Conservation (phyloP, 1,284 basidiomycete genomes). For the Coniferiporia weirii region DNA sequence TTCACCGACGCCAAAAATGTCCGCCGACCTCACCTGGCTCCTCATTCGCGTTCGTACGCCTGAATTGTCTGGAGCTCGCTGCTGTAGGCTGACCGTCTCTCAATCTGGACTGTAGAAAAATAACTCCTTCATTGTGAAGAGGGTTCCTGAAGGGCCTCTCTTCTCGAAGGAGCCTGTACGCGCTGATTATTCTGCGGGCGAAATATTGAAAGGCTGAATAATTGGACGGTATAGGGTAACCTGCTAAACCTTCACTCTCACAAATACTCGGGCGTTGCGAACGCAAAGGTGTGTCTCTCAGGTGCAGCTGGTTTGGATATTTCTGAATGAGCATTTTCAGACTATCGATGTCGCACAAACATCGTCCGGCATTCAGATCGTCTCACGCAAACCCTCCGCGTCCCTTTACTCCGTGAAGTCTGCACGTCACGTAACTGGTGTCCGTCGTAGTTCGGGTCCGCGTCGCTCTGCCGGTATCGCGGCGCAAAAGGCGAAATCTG, state of each 20-base stretch:
- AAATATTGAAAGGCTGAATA: not conserved
- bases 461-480: constrained; percentile 74
- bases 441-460: constrained; percentile 69
- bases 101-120: constrained; percentile 46
- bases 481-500: constrained; percentile 60
- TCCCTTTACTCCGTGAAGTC: constrained; percentile 48
- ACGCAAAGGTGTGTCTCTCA: constrained; percentile 58
- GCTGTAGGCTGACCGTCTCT: not conserved
- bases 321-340: constrained; percentile 31
- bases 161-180: constrained; percentile 83
- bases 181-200: constrained; percentile 21
- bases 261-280: constrained; percentile 86
- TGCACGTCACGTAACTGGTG: constrained; percentile 44
- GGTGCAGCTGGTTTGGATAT: not conserved
- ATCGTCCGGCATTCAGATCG: constrained; percentile 58
- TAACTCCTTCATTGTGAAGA: constrained; percentile 84
- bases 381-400: constrained; percentile 65
- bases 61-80: not conserved
- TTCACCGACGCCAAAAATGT: constrained; percentile 46
- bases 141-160: constrained; percentile 60
- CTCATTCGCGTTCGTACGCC: constrained; percentile 71
- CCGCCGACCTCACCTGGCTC: constrained; percentile 85
- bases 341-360: constrained; percentile 63
- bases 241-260: constrained; percentile 80
- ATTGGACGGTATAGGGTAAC: constrained; percentile 59